Evolutionary conservation across 2,329 filamentous ascomycete species (phyloP).

Genomic region (Fusarium acutatum): DNA sequence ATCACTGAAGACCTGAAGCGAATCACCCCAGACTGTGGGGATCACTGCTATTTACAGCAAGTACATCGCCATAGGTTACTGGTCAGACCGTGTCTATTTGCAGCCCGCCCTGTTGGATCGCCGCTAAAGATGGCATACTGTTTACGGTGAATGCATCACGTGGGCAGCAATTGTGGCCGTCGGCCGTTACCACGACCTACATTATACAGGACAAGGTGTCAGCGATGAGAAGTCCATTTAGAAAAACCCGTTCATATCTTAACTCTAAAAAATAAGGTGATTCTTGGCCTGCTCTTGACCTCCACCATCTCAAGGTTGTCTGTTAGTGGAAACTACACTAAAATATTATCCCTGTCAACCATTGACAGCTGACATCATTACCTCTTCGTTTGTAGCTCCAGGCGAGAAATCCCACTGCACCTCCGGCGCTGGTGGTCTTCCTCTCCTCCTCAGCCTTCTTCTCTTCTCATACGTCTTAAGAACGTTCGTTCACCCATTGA

Average conservation of each 20-base stretch:
- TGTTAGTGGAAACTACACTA: conserved; percentile 12
- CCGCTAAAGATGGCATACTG: neutral
- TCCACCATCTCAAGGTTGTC: neutral
- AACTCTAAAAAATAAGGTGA: neutral
- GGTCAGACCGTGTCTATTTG: neutral
- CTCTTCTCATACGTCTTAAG: neutral
- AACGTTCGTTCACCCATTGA: neutral
- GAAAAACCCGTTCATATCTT: neutral
- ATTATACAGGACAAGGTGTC: neutral
- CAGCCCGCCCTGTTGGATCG: neutral
- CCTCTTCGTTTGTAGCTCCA: conserved; percentile 16
- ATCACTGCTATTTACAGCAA: neutral
- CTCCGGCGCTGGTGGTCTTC: conserved; percentile 4
- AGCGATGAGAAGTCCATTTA: neutral
- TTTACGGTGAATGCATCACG: conserved; percentile 1
- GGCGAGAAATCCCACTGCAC: conserved; percentile 11
- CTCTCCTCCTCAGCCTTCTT: neutral
- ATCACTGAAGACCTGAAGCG: neutral
- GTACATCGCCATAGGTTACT: neutral
- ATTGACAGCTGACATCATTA: conserved; percentile 42
- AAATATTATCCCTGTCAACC: conserved; percentile 4
- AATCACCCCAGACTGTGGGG: neutral
- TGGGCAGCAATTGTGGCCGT: neutral
- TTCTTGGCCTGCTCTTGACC: neutral
- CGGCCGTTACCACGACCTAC: neutral